Base-by-base conservation (phyloP, 1,284 basidiomycete species). In the Irpex lacteus region DNA sequence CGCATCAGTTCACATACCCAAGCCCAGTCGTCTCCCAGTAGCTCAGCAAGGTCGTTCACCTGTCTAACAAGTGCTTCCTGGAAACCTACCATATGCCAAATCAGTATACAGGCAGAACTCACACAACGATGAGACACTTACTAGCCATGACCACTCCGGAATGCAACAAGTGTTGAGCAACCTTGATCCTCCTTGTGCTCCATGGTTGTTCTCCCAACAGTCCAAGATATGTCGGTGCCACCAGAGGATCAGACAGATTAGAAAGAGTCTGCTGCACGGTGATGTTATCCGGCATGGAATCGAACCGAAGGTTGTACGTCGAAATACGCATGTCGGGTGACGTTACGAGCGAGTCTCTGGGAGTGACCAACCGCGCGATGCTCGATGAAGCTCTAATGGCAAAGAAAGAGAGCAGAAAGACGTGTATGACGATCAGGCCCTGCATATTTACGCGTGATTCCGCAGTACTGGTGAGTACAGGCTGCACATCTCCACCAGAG, bases 31-130 rank as follows among this genome's bases (percentile, higher is more conserved):
- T 73, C 66, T 0, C 87, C 87, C 4, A 91, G 77, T 1, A 90
- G 77, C 53, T 81, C 77, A 2, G 78, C 75, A 5, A 90, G 73
- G 68, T 91, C 89, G n/a, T 75, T 71, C 2, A 90, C 82, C 71
- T 90, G 89, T 62, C 82, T 75, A 21, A 84, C 73, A 9, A 88
- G 75, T 0, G 83, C 87, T 70, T 90, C 88, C 71, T 89, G 85
- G 69, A 87, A 83, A 7, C 84, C 87, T 80, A 74, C 71, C 52
- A 73, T 44, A 66, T 63, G 53, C 55, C 6, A 38, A 38, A n/a
- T n/a, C 8, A 37, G 26, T 60, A 15, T 56, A 50, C 34, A 19
- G 7, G 57, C 52, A 44, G 47, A 53, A 47, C 11, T 58, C 57
- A 4, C 63, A n/a, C 36, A 8, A 53, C 38, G 1, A 21, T 21